A percentile compares a stretch with the other conserved stretches of the same genome.
These are phyloP conservation scores for Leccinum ambiguum DNA, from an alignment of 1,284 basidiomycete genomes.

Conservation along the genomic window DNA sequence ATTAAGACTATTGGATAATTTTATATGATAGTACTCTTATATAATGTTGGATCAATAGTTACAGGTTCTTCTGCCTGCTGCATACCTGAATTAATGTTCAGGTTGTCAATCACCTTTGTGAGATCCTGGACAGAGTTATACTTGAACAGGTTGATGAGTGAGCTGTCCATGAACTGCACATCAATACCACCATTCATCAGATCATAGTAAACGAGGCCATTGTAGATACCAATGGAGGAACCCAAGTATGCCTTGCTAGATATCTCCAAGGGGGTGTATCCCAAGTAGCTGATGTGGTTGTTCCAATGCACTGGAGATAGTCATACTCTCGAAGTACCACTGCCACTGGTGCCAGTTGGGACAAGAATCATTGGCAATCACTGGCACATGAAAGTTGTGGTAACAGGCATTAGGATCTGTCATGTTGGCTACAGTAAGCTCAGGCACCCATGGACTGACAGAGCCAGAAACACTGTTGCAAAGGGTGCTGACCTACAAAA, in stretches of 20 bases:
- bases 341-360: slow-evolving; percentile 40
- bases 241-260: slow-evolving; percentile 68
- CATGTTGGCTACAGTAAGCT: slow-evolving; percentile 77
- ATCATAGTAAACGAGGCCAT: slow-evolving; percentile 82
- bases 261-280: slow-evolving; percentile 82
- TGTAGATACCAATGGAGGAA: slow-evolving; percentile 77
- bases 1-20: too few species aligned
- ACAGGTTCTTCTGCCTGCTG: too few species aligned
- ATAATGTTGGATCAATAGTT: too few species aligned
- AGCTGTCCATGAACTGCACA: slow-evolving; percentile 17
- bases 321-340: slow-evolving; percentile 97
- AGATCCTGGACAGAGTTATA: neutral
- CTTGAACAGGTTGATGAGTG: slow-evolving; percentile 40
- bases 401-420: slow-evolving; percentile 84
- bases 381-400: slow-evolving; percentile 84
- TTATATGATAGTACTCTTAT: too few species aligned
- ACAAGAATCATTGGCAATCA: slow-evolving; percentile 82
- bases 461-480: slow-evolving; percentile 85
- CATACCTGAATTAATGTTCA: neutral
- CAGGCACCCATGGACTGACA: slow-evolving; percentile 80
- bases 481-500: slow-evolving; percentile 78
- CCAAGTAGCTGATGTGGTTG: slow-evolving; percentile 87
- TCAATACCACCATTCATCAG: slow-evolving; percentile 53
- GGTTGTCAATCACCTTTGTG: slow-evolving; percentile 59
- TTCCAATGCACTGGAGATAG: slow-evolving; percentile 78